Evolutionary conservation across 805 yeast species (phyloP), one percentile per base, ranked within the genome.

Genomic region (Monosporozyma unispora): DNA sequence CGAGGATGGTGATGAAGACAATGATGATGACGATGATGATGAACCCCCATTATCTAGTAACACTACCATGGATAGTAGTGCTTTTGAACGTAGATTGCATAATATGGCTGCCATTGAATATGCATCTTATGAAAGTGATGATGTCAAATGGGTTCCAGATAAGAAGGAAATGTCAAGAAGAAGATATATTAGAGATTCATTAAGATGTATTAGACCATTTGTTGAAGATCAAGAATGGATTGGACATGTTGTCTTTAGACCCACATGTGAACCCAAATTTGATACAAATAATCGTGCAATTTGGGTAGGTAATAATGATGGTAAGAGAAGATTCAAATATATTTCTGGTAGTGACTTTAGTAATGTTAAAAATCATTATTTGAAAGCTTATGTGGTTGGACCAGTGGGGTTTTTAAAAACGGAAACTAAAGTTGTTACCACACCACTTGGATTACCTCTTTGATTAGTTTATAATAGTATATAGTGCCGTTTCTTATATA

Each of bases 191-290:
- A 70, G 77, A 43, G 80, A 79, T 57, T 75, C 81, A 18, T 59
- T 80, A 33, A 71, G 83, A 44, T 80, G 86, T 53, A 76, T 80
- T 27, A 76, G 71, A 54, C 76, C 82, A 2, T 66, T 80, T 47
- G 68, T 75, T 0, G 70, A 70, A 52, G 79, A 77, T 44, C 81
- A 79, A 40, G 56, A 70, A 14, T 80, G 85, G 84, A 63, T 75
- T 22, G 77, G 79, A 39, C 76, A 71, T 55, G 58, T 69, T 35
- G 56, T 77, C 18, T 71, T 73, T 27, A 70, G 71, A 4, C 61
- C 64, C 9, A 35, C 54, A 8, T 45, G 33, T 18, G 54, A 61
- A 9, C 66, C 68, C 7, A 44, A 40, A 1, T 58, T 49, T 43
- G 55, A 55, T 16, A 62, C 66, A 1, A 61, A 57, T 44, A 60